Base-by-base conservation (phyloP, 495 filamentous ascomycete genomes). In the Sphaerosporella brunnea region DNA sequence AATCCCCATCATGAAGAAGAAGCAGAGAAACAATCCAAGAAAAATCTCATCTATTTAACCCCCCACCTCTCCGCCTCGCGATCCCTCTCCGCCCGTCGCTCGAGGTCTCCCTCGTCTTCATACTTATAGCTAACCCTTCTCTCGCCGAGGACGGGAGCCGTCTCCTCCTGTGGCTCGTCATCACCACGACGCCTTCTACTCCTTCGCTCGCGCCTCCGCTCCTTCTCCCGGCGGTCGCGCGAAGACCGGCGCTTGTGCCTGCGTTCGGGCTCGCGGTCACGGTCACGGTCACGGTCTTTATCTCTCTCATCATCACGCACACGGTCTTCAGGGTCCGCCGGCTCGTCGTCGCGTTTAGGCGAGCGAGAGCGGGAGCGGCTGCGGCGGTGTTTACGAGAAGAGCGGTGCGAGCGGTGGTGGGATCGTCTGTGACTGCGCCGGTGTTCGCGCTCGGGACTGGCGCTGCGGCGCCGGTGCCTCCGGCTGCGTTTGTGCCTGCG, bases 381-480 rank as follows among this genome's bases (percentile, higher is more conserved):
- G 36, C 45, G 48, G 34, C 40, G 54, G 34, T 56, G 54, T n/a
- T 46, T 51, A 48, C 49, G 57, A 36, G 45, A 47, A 20, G 49
- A 53, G 30, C 48, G 56, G 45, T 56, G 54, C 16, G 51, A 57
- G 47, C 35, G 35, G 15, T 57, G 49, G 18, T 56, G 53, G 20
- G 18, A 21, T 23, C 39, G 39, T 21, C 10, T 24, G 15, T 39
- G 13, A 7, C 13, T 15, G 19, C 15, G 36, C 8, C 36, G 11
- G 5, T 16, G 5, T 39, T 5, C 18, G 15, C 36, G 36, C 36
- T 39, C 8, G 36, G 5, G 36, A 20, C 11, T n/a, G 36, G 5
- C 19, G 5, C 36, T 20, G 55, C 69, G 67, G 52, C 70, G 68
- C 50, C 69, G 65, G 49, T 65, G 65, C 25, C 66, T 63, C 42